phyloP scores from a whole-genome alignment of 768 basidiomycete species.

The Suillus ampliporus region DNA sequence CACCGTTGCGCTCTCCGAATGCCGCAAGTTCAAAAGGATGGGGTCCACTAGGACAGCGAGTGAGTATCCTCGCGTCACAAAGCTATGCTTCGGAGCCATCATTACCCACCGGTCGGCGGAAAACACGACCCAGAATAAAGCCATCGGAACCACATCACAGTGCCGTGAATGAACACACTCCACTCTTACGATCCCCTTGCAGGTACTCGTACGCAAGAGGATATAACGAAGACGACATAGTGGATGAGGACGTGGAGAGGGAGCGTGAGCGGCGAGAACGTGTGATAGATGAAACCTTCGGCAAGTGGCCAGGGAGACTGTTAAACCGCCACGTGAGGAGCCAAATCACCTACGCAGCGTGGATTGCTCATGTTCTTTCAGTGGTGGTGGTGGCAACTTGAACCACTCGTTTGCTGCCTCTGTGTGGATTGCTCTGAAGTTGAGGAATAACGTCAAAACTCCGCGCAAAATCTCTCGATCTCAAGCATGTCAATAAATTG shows the following conservation, averaged over 20 bases:
- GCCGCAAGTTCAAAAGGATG: constrained; percentile 56
- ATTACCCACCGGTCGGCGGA: constrained; percentile 20
- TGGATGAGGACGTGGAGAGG: constrained; percentile 37
- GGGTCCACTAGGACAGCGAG: constrained; percentile 66
- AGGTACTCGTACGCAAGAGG: constrained; percentile 24
- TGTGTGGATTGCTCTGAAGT: constrained; percentile 59
- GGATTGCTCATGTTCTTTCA: constrained; percentile 33
- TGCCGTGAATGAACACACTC: constrained; percentile 44
- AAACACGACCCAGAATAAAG: constrained; percentile 13
- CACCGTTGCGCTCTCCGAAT: constrained; percentile 68
- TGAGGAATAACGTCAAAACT: constrained; percentile 40
- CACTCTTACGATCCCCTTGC: constrained; percentile 39
- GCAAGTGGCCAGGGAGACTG: constrained; percentile 69
- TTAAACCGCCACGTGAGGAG: constrained; percentile 70
- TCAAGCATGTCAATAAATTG: constrained; percentile 6
- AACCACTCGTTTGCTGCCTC: constrained; percentile 67
- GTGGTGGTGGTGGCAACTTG: constrained; percentile 89
- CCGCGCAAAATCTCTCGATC: not conserved
- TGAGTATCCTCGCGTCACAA: constrained; percentile 39
- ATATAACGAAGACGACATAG: constrained; percentile 27
- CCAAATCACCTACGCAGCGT: not conserved
- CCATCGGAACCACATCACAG: constrained; percentile 13
- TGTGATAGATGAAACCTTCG: constrained; percentile 59
- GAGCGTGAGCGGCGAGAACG: constrained; percentile 48
- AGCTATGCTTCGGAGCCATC: constrained; percentile 11